Evolutionary conservation across 2,329 filamentous ascomycete species (phyloP).

Genomic region (Nemania serpens): DNA sequence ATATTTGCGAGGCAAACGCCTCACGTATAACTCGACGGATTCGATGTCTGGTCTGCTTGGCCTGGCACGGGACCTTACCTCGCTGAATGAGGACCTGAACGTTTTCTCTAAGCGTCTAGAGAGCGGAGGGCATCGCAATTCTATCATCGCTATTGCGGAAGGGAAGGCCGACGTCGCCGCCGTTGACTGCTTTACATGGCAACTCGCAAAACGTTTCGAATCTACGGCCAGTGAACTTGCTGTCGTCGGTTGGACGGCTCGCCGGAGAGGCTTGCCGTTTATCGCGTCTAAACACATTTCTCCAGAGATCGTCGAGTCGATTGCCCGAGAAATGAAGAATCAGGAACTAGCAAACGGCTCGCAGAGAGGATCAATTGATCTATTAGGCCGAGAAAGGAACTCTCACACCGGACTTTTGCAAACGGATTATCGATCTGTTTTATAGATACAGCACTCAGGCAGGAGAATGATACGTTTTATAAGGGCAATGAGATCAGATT

Average conservation of each 20-base stretch:
- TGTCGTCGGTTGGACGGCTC: conserved; percentile 25
- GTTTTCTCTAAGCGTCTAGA: conserved; percentile 20
- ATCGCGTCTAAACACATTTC: conserved; percentile 15
- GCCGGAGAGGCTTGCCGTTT: conserved; percentile 21
- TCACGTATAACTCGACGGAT: conserved; percentile 23
- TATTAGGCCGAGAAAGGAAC: too few relatives aligned
- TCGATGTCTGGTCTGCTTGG: conserved; percentile 23
- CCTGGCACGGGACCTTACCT: conserved; percentile 20
- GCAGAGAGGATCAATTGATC: too few relatives aligned
- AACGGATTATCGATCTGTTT: too few relatives aligned
- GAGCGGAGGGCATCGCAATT: conserved; percentile 24
- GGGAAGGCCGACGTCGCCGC: conserved; percentile 20
- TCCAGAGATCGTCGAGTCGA: background rate
- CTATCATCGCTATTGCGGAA: conserved; percentile 20
- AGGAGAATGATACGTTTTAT: too few relatives aligned
- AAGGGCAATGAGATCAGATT: too few relatives aligned
- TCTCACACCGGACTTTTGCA: too few relatives aligned
- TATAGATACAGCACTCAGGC: too few relatives aligned
- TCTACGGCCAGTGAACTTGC: conserved; percentile 2
- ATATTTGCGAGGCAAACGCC: conserved; percentile 19
- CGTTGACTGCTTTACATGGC: conserved; percentile 26
- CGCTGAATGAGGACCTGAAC: conserved; percentile 1
- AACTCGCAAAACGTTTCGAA: conserved; percentile 25
- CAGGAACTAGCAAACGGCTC: background rate
- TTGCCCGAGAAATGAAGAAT: conserved; percentile 7